Evolutionary conservation across 2,329 filamentous ascomycete species (phyloP), one percentile per base, ranked within the genome.

Genomic region (Hymenoscyphus salicellus): DNA sequence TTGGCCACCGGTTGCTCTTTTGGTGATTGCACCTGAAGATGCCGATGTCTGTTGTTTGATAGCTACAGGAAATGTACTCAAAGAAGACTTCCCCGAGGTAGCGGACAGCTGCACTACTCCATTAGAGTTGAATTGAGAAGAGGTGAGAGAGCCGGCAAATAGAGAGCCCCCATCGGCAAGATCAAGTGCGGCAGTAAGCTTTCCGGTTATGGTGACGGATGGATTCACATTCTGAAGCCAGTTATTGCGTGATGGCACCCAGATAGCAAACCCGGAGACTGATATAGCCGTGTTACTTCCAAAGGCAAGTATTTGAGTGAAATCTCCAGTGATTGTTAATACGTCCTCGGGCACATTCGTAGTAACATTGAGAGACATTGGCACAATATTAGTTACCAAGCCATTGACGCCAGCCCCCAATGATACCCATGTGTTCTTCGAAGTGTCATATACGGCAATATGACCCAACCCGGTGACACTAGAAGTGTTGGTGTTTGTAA

Each of bases 331-430:
- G 65, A 99, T 81, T 1, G 89, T 87, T 67, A 98, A 84, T 26
- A 90, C 91, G 14, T 85, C 84, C 75, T 97, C 92, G 0, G 87
- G 84, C 20, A 82, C 82, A 43, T 85, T 83, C 23, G 79, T 79
- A 0, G 89, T 93, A 33, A 96, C 78, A 75, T 97, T 98, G 74
- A 98, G 80, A 16, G 84, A 83, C 72, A 98, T 82, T 0, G 91
- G 86, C 20, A 96, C 89, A 63, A 97, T 86, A 60, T 85, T 84
- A 60, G 82, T 80, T 17, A 98, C 93, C 6, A 82, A 81, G 23
- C 93, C 95, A 73, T 96, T 86, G 36, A 99, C 89, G 65, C 95
- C 95, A 38, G 89, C 90, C 52, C 95, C 95, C 6, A 99, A 83
- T 1, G 94, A 78, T 58, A 79, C 81, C 95, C 94, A 99, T 32